These are phyloP conservation scores for Cyathus striatus DNA, from an alignment of 768 basidiomycete genomes.

Conservation along the genomic window DNA sequence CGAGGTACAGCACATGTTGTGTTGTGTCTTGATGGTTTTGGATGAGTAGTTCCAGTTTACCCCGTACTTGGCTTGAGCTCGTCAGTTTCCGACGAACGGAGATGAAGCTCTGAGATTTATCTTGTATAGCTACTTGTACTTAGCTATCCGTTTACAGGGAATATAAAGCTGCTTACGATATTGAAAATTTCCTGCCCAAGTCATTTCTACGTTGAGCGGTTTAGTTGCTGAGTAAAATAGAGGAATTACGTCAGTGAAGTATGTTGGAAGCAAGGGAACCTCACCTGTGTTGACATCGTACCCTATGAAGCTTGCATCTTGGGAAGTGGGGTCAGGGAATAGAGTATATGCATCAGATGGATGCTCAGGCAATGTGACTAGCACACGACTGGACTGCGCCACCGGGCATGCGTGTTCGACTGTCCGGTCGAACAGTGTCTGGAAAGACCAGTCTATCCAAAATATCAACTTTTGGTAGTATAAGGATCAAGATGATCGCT, in stretches of 20 bases:
- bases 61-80: slow-evolving; percentile 72
- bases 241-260: slow-evolving; percentile 2
- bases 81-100: slow-evolving; percentile 67
- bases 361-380: slow-evolving; percentile 42
- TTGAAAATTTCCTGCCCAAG: slow-evolving; percentile 54
- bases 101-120: slow-evolving; percentile 41
- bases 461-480: slow-evolving; percentile 1
- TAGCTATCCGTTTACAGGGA: neutral
- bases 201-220: slow-evolving; percentile 53
- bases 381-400: slow-evolving; percentile 52
- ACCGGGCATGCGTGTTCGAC: slow-evolving; percentile 69
- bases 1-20: slow-evolving; percentile 65
- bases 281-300: slow-evolving; percentile 48
- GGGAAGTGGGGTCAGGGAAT: slow-evolving; percentile 42
- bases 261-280: slow-evolving; percentile 7
- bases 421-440: slow-evolving; percentile 58
- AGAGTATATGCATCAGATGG: slow-evolving; percentile 39
- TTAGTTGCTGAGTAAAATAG: slow-evolving; percentile 17
- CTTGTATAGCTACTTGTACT: slow-evolving; percentile 23
- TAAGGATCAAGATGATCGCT: neutral
- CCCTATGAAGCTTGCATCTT: slow-evolving; percentile 28
- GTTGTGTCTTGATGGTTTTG: slow-evolving; percentile 48
- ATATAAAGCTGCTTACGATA: slow-evolving; percentile 43
- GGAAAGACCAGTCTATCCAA: slow-evolving; percentile 67
- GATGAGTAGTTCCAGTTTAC: slow-evolving; percentile 64